These are phyloP conservation scores for Podospora sp. DNA, from an alignment of 495 filamentous ascomycete species.

Conservation along the genomic window DNA sequence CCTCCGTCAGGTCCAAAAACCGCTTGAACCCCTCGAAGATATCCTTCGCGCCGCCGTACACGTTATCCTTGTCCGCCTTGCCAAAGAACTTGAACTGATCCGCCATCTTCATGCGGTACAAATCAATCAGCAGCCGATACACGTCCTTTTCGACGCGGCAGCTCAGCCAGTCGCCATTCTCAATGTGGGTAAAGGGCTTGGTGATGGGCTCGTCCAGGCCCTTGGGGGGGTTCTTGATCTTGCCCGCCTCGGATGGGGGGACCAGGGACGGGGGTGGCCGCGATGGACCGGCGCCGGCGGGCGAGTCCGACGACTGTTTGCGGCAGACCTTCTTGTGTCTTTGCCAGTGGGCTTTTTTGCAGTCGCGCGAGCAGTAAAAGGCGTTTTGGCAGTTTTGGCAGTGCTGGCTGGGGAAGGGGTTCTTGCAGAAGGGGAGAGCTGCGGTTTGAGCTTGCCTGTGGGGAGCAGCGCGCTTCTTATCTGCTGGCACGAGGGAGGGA, in stretches of 20 bases:
- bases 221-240: neutral
- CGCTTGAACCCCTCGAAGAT: slow-evolving; percentile 3
- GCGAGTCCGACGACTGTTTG: too few relatives aligned
- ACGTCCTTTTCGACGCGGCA: slow-evolving; percentile 45
- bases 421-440: too few relatives aligned
- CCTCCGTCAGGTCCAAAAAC: slow-evolving; percentile 22
- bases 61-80: slow-evolving; percentile 19
- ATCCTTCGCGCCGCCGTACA: slow-evolving; percentile 32
- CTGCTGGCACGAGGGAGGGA: too few relatives aligned
- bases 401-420: too few relatives aligned
- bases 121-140: slow-evolving; percentile 51
- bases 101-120: slow-evolving; percentile 49
- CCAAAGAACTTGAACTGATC: slow-evolving; percentile 39
- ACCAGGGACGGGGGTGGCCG: neutral
- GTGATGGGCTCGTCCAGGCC: slow-evolving; percentile 19
- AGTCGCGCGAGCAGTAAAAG: too few relatives aligned
- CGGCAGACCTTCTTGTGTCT: too few relatives aligned
- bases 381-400: too few relatives aligned
- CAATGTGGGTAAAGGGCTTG: slow-evolving; percentile 37
- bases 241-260: neutral
- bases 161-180: slow-evolving; percentile 40
- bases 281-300: slow-evolving; percentile 11
- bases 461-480: too few relatives aligned
- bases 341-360: too few relatives aligned
- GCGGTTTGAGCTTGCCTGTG: too few relatives aligned